Percentiles rank a stretch among this genome's conserved stretches.
Conservation (phyloP, 23 red algal species). For the Gracilaria domingensis region DNA sequence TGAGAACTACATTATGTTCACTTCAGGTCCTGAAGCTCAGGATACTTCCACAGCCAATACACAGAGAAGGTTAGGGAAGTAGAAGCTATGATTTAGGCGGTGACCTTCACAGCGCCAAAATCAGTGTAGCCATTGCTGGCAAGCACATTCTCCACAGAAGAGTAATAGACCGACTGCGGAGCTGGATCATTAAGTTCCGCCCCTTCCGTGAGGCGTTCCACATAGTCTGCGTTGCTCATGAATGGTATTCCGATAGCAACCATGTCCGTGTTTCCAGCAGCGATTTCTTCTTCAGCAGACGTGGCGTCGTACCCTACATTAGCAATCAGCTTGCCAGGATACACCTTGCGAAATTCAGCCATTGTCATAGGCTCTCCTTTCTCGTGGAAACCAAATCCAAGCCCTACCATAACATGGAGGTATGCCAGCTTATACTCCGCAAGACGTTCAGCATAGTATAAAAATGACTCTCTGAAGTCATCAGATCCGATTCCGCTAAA, state of each 20-base stretch:
- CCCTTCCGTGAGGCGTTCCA: conserved; percentile 45
- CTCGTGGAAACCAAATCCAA: conserved; percentile 74
- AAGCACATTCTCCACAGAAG: conserved; percentile 48
- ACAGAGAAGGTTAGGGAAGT: too few species aligned
- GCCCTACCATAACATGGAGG: conserved; percentile 81
- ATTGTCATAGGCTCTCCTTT: conserved; percentile 59
- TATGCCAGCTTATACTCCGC: conserved; percentile 70
- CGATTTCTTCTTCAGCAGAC: conserved; percentile 67
- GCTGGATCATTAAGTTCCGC: conserved; percentile 41
- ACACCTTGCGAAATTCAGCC: conserved; percentile 64
- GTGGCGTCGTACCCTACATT: conserved; percentile 74
- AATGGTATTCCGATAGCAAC: conserved; percentile 72
- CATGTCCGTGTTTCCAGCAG: conserved; percentile 60
- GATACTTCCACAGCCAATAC: too few species aligned
- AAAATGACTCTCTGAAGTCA: conserved; percentile 70
- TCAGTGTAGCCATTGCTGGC: conserved; percentile 77
- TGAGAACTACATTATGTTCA: too few species aligned
- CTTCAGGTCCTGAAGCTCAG: too few species aligned
- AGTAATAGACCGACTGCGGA: conserved; percentile 53
- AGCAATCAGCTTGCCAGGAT: conserved; percentile 70
- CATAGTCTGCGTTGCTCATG: conserved; percentile 80
- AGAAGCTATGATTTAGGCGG: too few species aligned
- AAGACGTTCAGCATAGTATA: conserved; percentile 74
- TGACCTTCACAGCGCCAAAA: conserved; percentile 47
- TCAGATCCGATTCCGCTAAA: conserved; percentile 77